Evolutionary conservation across 805 yeast genomes (phyloP), one percentile per base, ranked within the genome.

Genomic region (Kluyveromyces lactis): DNA sequence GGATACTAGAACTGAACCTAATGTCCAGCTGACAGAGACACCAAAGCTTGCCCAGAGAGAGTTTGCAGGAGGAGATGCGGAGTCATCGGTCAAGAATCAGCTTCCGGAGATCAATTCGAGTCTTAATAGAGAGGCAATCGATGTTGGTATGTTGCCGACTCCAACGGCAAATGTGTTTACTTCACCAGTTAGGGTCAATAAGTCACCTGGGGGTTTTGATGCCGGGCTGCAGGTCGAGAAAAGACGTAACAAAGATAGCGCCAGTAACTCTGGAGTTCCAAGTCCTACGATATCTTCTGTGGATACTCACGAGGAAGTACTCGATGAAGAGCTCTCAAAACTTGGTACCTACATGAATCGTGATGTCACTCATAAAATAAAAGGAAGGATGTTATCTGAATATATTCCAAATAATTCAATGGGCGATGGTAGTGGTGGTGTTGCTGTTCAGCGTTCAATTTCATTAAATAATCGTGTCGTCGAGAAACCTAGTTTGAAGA

Each of bases 331-430:
- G 13, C 7, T 34, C n/a, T 34, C 37, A 17, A 34, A 34, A n/a
- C 23, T 34, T 11, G 30, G 30, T 10, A 34, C 37, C 5, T 34
- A 26, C 19, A 21, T 30, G 13, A 28, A 39, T 16, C 12, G 36
- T 9, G 40, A 26, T 37, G 1, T 12, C 10, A 11, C 24, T 13
- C 17, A 23, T 12, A 12, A 33, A 3, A 29, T 28, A 10, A 26
- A 30, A 2, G 29, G 30, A 2, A 51, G 73, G 44, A 56, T 64
- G 2, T 40, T 61, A 1, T 67, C 72, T 0, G 74, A 69, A 18
- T 67, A 61, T 44, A 57, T 53, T 26, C 63, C 70, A 0, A 30
- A 44, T 13, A 11, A 15, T 11, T 5, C 11, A 11, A 12, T 27
- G 7, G 41, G 36, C 26, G 16, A 15, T 7, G 49, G 39, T 21